These are phyloP conservation scores for Trichaptum fuscoviolaceum DNA, from an alignment of 768 basidiomycete species.

Conservation along the genomic window DNA sequence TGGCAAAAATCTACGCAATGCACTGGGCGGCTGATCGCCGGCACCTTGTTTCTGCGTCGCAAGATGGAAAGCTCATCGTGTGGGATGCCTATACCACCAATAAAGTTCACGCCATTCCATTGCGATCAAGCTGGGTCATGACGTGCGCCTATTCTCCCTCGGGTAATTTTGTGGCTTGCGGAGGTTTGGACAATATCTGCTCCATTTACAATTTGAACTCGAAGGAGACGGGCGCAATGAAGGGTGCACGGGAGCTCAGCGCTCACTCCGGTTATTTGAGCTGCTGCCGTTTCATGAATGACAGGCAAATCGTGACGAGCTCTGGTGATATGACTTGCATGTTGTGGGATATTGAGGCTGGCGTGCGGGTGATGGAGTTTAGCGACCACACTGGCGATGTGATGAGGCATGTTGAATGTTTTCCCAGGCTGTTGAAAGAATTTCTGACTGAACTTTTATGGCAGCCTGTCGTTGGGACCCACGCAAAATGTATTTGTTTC, in stretches of 20 bases:
- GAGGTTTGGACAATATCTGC: conserved; percentile 98
- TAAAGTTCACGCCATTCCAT: conserved; percentile 98
- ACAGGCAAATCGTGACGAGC: conserved; percentile 95
- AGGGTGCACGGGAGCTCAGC: conserved; percentile 91
- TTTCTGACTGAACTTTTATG: conserved; percentile 13
- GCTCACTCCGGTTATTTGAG: conserved; percentile 97
- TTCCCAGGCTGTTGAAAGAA: conserved; percentile 5
- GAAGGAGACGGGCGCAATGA: conserved; percentile 70
- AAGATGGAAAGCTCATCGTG: conserved; percentile 98
- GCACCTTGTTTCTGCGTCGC: conserved; percentile 98
- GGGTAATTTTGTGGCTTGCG: conserved; percentile 96
- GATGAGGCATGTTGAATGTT: conserved; percentile 72
- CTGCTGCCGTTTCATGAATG: conserved; percentile 98
- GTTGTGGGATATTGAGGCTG: conserved; percentile 99
- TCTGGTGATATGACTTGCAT: conserved; percentile 99
- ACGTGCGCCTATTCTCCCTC: conserved; percentile 98
- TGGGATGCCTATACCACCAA: conserved; percentile 99
- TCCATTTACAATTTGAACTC: conserved; percentile 94
- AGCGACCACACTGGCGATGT: conserved; percentile 99
- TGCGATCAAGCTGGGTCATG: conserved; percentile 99
- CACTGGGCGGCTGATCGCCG: conserved; percentile 98
- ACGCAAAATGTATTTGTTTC: conserved; percentile 97
- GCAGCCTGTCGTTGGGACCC: conserved; percentile 88
- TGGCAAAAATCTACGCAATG: conserved; percentile 99
- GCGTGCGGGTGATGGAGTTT: conserved; percentile 96